phyloP scores from a whole-genome alignment of 306 rosid genomes.

The Dryas drummondii region DNA sequence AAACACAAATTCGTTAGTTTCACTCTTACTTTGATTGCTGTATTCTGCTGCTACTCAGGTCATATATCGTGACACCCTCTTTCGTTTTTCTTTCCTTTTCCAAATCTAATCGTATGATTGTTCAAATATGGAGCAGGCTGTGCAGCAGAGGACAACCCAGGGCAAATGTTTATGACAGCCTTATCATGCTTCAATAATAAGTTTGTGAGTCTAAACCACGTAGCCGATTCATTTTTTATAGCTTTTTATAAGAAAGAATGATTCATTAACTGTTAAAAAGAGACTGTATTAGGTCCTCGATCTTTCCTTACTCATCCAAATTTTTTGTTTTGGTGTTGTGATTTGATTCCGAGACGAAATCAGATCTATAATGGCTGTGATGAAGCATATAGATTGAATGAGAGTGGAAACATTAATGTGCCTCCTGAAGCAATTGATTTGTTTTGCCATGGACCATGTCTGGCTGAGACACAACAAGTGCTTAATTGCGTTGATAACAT shows the following conservation, averaged over 20 bases:
- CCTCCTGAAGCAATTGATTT: conserved; percentile 52
- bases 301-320: too few species aligned
- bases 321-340: neutral
- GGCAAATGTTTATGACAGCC: conserved; percentile 39
- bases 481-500: conserved; percentile 58
- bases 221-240: neutral
- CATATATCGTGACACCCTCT: neutral
- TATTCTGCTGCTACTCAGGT: conserved; percentile 47
- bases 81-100: neutral
- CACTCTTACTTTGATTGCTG: conserved; percentile 20
- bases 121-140: conserved; percentile 31
- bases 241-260: neutral
- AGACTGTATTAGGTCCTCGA: neutral
- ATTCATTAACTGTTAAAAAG: neutral
- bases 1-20: conserved; percentile 23
- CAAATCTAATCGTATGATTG: neutral
- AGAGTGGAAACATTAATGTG: conserved; percentile 55
- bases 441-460: conserved; percentile 73
- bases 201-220: conserved; percentile 41
- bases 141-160: conserved; percentile 40
- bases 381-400: conserved; percentile 62
- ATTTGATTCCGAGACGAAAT: neutral
- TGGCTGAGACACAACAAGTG: conserved; percentile 57
- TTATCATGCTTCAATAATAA: conserved; percentile 55
- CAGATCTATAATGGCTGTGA: conserved; percentile 59